phyloP scores from a whole-genome alignment of 495 filamentous ascomycete genomes.

The Penicillium alfredii region DNA sequence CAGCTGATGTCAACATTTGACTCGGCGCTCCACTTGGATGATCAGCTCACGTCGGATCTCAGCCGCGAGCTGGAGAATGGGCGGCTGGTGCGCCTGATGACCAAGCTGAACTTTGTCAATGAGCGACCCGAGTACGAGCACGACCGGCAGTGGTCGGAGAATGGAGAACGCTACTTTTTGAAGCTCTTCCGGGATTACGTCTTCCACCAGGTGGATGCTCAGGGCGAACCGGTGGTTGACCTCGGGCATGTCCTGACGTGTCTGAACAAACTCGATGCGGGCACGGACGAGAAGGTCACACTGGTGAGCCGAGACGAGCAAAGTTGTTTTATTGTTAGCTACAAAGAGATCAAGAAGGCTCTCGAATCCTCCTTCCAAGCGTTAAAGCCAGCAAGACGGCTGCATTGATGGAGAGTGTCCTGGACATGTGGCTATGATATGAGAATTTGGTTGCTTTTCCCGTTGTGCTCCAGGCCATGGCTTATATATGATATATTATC shows the following conservation, averaged over 20 bases:
- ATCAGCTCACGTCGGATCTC: conserved; percentile 64
- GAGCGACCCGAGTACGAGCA: conserved; percentile 81
- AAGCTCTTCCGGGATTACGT: conserved; percentile 96
- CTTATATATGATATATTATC: too few species aligned
- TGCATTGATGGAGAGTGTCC: conserved; percentile 22
- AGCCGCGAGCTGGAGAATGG: conserved; percentile 83
- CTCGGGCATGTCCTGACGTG: conserved; percentile 77
- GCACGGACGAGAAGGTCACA: conserved; percentile 76
- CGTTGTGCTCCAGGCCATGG: too few species aligned
- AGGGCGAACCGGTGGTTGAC: conserved; percentile 73
- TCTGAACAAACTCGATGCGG: conserved; percentile 89
- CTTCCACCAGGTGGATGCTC: conserved; percentile 86
- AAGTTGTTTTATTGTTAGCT: conserved; percentile 77
- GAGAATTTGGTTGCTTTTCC: conserved; percentile 1
- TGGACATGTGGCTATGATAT: conserved; percentile 8
- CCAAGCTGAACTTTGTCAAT: conserved; percentile 78
- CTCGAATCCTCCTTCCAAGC: conserved; percentile 76
- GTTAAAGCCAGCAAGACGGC: conserved; percentile 51
- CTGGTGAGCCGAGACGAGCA: conserved; percentile 86
- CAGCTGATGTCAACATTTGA: conserved; percentile 69
- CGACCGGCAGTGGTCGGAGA: conserved; percentile 76
- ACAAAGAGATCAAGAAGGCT: conserved; percentile 77
- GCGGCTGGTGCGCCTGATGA: conserved; percentile 73
- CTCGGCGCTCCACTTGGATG: conserved; percentile 64
- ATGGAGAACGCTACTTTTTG: conserved; percentile 80